These are phyloP conservation scores for Aspergillus wentii DNA, from an alignment of 495 filamentous ascomycete genomes.

Conservation along the genomic window DNA sequence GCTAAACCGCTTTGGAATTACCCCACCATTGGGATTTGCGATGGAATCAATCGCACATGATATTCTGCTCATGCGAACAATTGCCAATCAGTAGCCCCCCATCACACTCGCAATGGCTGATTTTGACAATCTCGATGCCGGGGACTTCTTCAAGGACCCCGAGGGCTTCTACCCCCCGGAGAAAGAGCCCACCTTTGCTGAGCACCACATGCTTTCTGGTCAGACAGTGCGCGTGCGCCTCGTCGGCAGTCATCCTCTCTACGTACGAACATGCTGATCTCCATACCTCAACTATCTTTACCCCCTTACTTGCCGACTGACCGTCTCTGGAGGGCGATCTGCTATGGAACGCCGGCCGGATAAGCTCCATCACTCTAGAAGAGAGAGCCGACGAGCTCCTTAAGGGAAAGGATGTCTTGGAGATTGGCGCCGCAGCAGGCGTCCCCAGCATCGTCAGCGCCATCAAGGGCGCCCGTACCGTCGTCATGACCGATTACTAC, in stretches of 20 bases:
- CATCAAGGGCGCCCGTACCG: slow-evolving; percentile 59
- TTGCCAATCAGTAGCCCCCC: no score
- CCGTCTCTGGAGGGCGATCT: slow-evolving; percentile 60
- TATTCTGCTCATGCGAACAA: no score
- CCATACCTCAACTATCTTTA: neutral
- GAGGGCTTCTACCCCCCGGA: slow-evolving; percentile 69
- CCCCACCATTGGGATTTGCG: no score
- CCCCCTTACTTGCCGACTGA: slow-evolving; percentile 6
- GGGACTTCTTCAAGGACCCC: slow-evolving; percentile 72
- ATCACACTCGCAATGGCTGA: slow-evolving; percentile 24
- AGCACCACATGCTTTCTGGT: slow-evolving; percentile 64
- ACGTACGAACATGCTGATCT: slow-evolving; percentile 46
- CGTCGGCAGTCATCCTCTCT: slow-evolving; percentile 85
- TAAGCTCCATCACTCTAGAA: slow-evolving; percentile 74
- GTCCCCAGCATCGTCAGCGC: slow-evolving; percentile 76
- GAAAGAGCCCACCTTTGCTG: slow-evolving; percentile 60
- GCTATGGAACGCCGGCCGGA: slow-evolving; percentile 83
- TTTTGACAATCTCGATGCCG: slow-evolving; percentile 40
- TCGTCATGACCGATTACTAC: slow-evolving; percentile 86
- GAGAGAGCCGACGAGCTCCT: slow-evolving; percentile 51
- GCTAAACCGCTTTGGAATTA: no score
- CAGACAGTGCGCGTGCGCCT: slow-evolving; percentile 67
- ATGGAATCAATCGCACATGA: no score
- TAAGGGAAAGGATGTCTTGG: slow-evolving; percentile 61
- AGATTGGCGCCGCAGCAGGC: slow-evolving; percentile 87